Evolutionary conservation across 257 asterid genomes (phyloP).

Genomic region (Thymus quinquecostatus): DNA sequence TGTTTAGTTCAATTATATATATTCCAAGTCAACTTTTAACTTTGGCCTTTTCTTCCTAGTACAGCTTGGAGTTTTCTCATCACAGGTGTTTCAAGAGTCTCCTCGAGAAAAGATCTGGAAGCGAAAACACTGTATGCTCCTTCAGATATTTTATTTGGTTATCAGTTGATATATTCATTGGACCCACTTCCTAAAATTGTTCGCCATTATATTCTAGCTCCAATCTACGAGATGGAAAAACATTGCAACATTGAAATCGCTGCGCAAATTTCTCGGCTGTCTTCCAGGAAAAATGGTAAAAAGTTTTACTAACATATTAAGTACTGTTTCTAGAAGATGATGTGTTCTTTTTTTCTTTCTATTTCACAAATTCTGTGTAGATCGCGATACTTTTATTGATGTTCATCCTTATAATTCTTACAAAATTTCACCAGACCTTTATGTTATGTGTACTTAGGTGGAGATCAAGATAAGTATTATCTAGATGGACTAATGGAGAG

Average conservation of each 20-base stretch:
- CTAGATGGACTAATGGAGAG: slow-evolving; percentile 97
- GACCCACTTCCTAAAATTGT: slow-evolving; percentile 36
- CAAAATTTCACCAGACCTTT: slow-evolving; percentile 7
- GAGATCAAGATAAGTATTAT: slow-evolving; percentile 76
- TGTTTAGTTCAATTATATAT: not conserved
- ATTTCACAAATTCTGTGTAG: slow-evolving; percentile 6
- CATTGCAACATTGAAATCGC: slow-evolving; percentile 96
- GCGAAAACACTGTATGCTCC: slow-evolving; percentile 73
- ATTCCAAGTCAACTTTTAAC: slow-evolving; percentile 17
- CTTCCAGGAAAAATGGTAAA: slow-evolving; percentile 73
- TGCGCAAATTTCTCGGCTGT: slow-evolving; percentile 80
- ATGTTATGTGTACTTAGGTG: slow-evolving; percentile 51
- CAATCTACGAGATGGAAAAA: slow-evolving; percentile 92
- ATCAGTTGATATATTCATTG: slow-evolving; percentile 25
- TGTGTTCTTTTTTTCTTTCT: slow-evolving; percentile 13
- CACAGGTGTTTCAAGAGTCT: slow-evolving; percentile 98
- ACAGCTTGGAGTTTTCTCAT: slow-evolving; percentile 97
- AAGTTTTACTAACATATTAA: slow-evolving; percentile 25
- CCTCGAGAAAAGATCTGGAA: slow-evolving; percentile 94
- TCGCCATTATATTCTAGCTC: slow-evolving; percentile 63
- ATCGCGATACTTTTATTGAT: not conserved
- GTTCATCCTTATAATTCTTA: not conserved
- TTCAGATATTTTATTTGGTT: slow-evolving; percentile 15
- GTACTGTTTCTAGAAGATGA: slow-evolving; percentile 21
- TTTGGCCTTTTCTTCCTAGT: slow-evolving; percentile 31